Evolutionary conservation across 2,329 filamentous ascomycete species (phyloP).

Genomic region (Penicillium sp.): DNA sequence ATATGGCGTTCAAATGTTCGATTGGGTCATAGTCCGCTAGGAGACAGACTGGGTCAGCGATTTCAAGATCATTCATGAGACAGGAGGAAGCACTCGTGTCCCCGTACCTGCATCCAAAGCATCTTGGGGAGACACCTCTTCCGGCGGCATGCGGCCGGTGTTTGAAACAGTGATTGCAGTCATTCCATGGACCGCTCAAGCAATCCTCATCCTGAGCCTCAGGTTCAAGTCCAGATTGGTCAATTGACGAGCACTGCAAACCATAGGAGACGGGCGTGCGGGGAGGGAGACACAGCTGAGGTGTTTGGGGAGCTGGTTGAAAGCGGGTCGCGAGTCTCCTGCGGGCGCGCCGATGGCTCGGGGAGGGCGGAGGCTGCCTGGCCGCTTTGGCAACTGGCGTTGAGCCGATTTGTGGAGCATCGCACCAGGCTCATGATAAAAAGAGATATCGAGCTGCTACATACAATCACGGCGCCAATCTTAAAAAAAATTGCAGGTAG

Average conservation of each 20-base stretch:
- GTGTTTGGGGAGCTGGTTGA: slow-evolving; percentile 10
- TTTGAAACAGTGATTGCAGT: slow-evolving; percentile 26
- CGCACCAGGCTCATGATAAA: too few relatives aligned
- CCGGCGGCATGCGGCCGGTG: slow-evolving; percentile 35
- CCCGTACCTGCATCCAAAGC: slow-evolving; percentile 42
- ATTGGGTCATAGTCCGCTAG: slow-evolving; percentile 87
- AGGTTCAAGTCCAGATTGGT: background rate
- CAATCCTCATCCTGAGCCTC: slow-evolving; percentile 14
- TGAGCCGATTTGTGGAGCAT: too few relatives aligned
- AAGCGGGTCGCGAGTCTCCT: slow-evolving; percentile 6
- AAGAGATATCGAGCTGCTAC: too few relatives aligned
- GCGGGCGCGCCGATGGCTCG: too few relatives aligned
- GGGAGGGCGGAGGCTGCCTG: too few relatives aligned
- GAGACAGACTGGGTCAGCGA: slow-evolving; percentile 2
- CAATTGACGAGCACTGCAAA: too few relatives aligned
- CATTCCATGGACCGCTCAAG: slow-evolving; percentile 30
- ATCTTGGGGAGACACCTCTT: slow-evolving; percentile 34
- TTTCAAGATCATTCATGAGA: background rate
- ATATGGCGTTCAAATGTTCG: slow-evolving; percentile 86
- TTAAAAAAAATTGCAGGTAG: too few relatives aligned
- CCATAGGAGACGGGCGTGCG: too few relatives aligned
- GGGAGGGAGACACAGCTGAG: background rate
- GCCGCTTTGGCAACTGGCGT: too few relatives aligned
- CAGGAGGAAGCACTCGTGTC: background rate
- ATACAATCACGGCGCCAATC: too few relatives aligned